phyloP scores from a whole-genome alignment of 345 rosid genomes.

The Atalantia buxifolia region DNA sequence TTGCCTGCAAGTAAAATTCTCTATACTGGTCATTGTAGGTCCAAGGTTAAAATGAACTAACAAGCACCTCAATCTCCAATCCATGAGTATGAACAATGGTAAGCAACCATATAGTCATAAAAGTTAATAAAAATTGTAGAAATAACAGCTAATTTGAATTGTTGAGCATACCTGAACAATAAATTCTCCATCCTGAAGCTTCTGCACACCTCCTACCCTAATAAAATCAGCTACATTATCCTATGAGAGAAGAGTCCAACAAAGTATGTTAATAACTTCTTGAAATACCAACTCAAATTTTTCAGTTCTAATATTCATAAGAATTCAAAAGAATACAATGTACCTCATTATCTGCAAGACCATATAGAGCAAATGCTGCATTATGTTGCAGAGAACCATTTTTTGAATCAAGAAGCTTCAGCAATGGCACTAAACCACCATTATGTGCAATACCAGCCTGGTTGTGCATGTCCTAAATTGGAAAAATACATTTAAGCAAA shows the following conservation, averaged over 20 bases:
- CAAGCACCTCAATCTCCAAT: conserved; percentile 10
- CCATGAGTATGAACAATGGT: not conserved
- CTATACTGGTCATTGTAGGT: not conserved
- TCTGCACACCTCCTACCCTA: conserved; percentile 95
- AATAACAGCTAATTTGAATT: conserved; percentile 7
- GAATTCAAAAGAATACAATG: conserved; percentile 6
- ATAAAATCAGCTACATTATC: conserved; percentile 96
- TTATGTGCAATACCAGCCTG: conserved; percentile 96
- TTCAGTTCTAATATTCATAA: conserved; percentile 17
- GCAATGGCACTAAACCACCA: conserved; percentile 85
- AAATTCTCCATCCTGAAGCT: conserved; percentile 95
- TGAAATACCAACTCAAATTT: conserved; percentile 17
- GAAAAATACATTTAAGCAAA: conserved; percentile 1
- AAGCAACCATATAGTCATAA: conserved; percentile 3
- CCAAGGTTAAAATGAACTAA: conserved; percentile 14
- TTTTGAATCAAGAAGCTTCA: conserved; percentile 95
- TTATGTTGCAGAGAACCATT: conserved; percentile 98
- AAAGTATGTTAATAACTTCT: conserved; percentile 1
- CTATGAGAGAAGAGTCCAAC: conserved; percentile 40
- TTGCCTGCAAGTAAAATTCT: conserved; percentile 56
- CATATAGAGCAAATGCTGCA: conserved; percentile 99
- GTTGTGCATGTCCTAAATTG: conserved; percentile 78
- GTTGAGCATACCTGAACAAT: conserved; percentile 72
- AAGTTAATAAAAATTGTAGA: not conserved
- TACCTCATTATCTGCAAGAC: conserved; percentile 99